Conservation (phyloP, 352 stramenopile genomes). For the Phytophthora cactorum region DNA sequence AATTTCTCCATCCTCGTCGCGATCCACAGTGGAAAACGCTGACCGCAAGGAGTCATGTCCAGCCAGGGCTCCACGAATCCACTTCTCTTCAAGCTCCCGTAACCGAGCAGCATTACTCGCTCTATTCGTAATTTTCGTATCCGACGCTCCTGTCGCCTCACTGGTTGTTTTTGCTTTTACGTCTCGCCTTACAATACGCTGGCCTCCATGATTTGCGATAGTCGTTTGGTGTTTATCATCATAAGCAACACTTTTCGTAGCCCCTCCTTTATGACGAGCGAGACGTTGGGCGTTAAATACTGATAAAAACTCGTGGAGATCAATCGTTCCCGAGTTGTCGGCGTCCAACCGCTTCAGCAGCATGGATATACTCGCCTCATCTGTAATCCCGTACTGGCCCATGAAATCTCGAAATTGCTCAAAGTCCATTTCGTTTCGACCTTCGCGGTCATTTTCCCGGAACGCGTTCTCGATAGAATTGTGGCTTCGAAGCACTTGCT, state of each 20-base stretch:
- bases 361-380: constrained; percentile 54
- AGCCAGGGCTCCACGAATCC: constrained; percentile 51
- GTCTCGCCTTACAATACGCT: constrained; percentile 1
- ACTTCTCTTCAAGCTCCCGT: constrained; percentile 49
- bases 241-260: constrained; percentile 8
- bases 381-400: constrained; percentile 54
- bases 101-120: constrained; percentile 28
- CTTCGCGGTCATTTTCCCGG: constrained; percentile 42
- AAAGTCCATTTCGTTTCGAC: constrained; percentile 51
- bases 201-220: background rate
- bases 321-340: constrained; percentile 56
- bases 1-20: constrained; percentile 47
- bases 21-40: constrained; percentile 56
- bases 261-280: constrained; percentile 29
- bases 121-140: constrained; percentile 9
- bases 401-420: constrained; percentile 68
- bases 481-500: constrained; percentile 46
- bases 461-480: constrained; percentile 58
- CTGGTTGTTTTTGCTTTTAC: constrained; percentile 1
- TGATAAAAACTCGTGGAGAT: constrained; percentile 59
- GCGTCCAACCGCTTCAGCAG: constrained; percentile 54
- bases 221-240: background rate
- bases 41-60: constrained; percentile 36
- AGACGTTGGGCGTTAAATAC: constrained; percentile 54
- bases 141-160: background rate